phyloP scores from a whole-genome alignment of 2,329 filamentous ascomycete genomes.

The Diatrype stigma region DNA sequence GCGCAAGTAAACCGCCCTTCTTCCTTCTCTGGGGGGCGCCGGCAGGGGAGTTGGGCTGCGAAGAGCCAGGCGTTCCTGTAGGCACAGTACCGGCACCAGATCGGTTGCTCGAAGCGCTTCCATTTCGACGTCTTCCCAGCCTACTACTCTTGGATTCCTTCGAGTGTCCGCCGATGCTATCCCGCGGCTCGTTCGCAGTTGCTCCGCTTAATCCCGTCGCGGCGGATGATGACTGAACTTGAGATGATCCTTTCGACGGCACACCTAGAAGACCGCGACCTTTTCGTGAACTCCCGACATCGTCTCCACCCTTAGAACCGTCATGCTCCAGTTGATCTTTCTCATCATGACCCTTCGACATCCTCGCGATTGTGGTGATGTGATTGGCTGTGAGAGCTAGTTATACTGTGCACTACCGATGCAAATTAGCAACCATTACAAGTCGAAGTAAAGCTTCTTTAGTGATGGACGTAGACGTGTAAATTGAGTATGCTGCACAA shows the following conservation, averaged over 20 bases:
- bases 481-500: background rate
- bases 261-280: constrained; percentile 52
- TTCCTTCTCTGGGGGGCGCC: constrained; percentile 43
- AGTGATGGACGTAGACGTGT: background rate
- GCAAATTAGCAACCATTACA: background rate
- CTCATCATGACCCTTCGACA: constrained; percentile 25
- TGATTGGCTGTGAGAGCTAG: background rate
- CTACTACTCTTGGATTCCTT: constrained; percentile 64
- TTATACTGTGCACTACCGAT: background rate
- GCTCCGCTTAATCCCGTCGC: constrained; percentile 57
- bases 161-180: constrained; percentile 60
- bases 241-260: constrained; percentile 59
- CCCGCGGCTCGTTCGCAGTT: constrained; percentile 55
- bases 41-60: constrained; percentile 49
- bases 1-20: constrained; percentile 54
- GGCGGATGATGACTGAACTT: constrained; percentile 55
- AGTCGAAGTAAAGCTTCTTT: background rate
- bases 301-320: constrained; percentile 21
- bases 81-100: constrained; percentile 52
- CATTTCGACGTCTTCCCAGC: constrained; percentile 58
- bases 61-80: constrained; percentile 43
- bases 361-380: constrained; percentile 7
- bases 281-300: constrained; percentile 20
- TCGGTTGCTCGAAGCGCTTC: constrained; percentile 63
- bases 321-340: constrained; percentile 21